A percentile compares a stretch with the other conserved stretches of the same genome.
Evolutionary conservation across 2,329 filamentous ascomycete genomes (phyloP).

Genomic region (Apiospora sp.): DNA sequence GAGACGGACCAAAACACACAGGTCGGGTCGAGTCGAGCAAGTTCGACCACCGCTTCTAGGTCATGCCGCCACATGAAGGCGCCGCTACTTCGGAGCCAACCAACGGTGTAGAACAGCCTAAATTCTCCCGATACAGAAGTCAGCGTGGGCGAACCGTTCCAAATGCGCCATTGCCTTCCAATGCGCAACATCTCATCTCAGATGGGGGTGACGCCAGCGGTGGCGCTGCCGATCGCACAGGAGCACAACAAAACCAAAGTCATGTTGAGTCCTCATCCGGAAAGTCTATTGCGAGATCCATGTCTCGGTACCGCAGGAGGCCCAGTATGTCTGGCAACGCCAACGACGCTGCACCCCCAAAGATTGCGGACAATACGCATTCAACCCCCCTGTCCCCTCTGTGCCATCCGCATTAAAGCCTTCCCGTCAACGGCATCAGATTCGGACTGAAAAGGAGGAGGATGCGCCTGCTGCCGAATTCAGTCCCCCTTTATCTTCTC

Average conservation of each 20-base stretch:
- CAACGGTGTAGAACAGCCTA: slow-evolving; percentile 32
- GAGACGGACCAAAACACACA: not conserved
- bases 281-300: slow-evolving; percentile 43
- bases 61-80: slow-evolving; percentile 26
- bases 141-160: slow-evolving; percentile 43
- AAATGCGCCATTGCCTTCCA: slow-evolving; percentile 35
- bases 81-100: slow-evolving; percentile 21
- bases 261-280: slow-evolving; percentile 29
- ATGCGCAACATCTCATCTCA: slow-evolving; percentile 32
- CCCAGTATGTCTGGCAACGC: slow-evolving; percentile 37
- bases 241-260: slow-evolving; percentile 25
- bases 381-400: slow-evolving; percentile 41
- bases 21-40: slow-evolving; percentile 6
- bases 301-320: slow-evolving; percentile 46
- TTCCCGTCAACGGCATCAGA: slow-evolving; percentile 27
- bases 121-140: slow-evolving; percentile 46
- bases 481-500: slow-evolving; percentile 28
- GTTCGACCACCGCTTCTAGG: slow-evolving; percentile 9
- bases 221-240: slow-evolving; percentile 29
- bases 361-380: slow-evolving; percentile 31
- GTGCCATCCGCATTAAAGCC: slow-evolving; percentile 38
- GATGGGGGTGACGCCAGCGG: slow-evolving; percentile 25
- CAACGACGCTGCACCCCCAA: slow-evolving; percentile 37
- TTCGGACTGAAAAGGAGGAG: slow-evolving; percentile 33
- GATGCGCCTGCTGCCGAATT: slow-evolving; percentile 28